Evolutionary conservation across 148 eudicot genomes (phyloP).

Genomic region (Rhododendron mucronatum): DNA sequence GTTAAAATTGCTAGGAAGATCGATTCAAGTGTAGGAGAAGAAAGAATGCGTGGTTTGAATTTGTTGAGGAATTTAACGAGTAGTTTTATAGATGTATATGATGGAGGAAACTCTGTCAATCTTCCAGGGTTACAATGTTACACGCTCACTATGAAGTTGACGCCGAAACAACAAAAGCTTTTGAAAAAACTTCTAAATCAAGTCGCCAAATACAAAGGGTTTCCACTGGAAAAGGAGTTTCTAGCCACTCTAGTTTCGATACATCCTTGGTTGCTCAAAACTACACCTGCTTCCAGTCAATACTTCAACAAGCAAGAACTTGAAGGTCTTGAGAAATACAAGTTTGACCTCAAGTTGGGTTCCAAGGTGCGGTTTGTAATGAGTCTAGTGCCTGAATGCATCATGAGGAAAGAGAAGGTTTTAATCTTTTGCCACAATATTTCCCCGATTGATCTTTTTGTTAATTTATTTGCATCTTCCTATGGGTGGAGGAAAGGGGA

Average conservation of each 20-base stretch:
- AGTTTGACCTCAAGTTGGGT: slow-evolving; percentile 69
- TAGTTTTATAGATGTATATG: slow-evolving; percentile 79
- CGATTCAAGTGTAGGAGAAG: slow-evolving; percentile 47
- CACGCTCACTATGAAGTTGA: slow-evolving; percentile 90
- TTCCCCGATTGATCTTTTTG: slow-evolving; percentile 79
- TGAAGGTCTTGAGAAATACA: slow-evolving; percentile 57
- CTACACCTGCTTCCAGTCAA: slow-evolving; percentile 70
- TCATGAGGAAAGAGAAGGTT: slow-evolving; percentile 72
- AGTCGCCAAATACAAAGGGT: slow-evolving; percentile 65
- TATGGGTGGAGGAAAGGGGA: slow-evolving; percentile 85
- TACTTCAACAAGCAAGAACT: slow-evolving; percentile 58
- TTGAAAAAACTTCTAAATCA: slow-evolving; percentile 59
- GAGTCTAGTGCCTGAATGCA: slow-evolving; percentile 67
- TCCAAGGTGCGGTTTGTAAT: slow-evolving; percentile 87
- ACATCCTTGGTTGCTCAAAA: slow-evolving; percentile 85
- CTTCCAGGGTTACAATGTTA: slow-evolving; percentile 87
- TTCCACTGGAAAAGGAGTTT: slow-evolving; percentile 82
- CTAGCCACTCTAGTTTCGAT: slow-evolving; percentile 85
- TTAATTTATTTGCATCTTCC: slow-evolving; percentile 54
- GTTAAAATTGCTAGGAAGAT: slow-evolving; percentile 70
- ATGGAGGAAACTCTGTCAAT: slow-evolving; percentile 70
- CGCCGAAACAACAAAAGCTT: slow-evolving; percentile 70
- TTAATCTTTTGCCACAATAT: slow-evolving; percentile 93
- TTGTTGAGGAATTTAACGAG: slow-evolving; percentile 72
- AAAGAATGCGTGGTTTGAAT: slow-evolving; percentile 63